These are phyloP conservation scores for Leccinum sublutescens DNA, from an alignment of 768 basidiomycete species.

Conservation along the genomic window DNA sequence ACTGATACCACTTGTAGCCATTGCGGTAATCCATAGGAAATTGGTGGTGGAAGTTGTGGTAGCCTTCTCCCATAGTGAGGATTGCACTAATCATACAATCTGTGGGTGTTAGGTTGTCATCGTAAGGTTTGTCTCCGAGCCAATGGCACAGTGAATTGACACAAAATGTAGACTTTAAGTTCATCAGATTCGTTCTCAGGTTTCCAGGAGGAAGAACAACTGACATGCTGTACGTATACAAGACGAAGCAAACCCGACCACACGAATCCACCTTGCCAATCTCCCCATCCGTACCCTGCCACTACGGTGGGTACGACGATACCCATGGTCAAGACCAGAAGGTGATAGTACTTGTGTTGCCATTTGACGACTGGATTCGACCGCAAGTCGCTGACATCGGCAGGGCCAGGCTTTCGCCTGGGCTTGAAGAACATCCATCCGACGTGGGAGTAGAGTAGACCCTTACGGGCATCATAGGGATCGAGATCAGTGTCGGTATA, in stretches of 20 bases:
- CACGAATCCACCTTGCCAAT: slow-evolving; percentile 26
- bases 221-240: slow-evolving; percentile 78
- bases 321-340: slow-evolving; percentile 62
- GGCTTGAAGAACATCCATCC: slow-evolving; percentile 93
- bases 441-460: slow-evolving; percentile 79
- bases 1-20: slow-evolving; percentile 84
- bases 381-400: slow-evolving; percentile 79
- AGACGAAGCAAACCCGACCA: slow-evolving; percentile 49
- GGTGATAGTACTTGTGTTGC: slow-evolving; percentile 78
- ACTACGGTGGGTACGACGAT: slow-evolving; percentile 61
- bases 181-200: background rate
- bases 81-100: slow-evolving; percentile 85
- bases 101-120: slow-evolving; percentile 87
- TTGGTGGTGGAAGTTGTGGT: slow-evolving; percentile 95
- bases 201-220: slow-evolving; percentile 32
- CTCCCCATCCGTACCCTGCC: slow-evolving; percentile 21
- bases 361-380: slow-evolving; percentile 75
- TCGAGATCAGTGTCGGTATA: slow-evolving; percentile 95
- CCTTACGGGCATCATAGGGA: slow-evolving; percentile 87
- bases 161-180: slow-evolving; percentile 77
- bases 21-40: slow-evolving; percentile 98
- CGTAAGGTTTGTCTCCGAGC: slow-evolving; percentile 87
- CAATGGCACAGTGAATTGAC: slow-evolving; percentile 94
- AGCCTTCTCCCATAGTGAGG: slow-evolving; percentile 91
- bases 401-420: slow-evolving; percentile 77